Base-by-base conservation (phyloP, 2,329 filamentous ascomycete genomes). In the Akanthomyces lecanii region DNA sequence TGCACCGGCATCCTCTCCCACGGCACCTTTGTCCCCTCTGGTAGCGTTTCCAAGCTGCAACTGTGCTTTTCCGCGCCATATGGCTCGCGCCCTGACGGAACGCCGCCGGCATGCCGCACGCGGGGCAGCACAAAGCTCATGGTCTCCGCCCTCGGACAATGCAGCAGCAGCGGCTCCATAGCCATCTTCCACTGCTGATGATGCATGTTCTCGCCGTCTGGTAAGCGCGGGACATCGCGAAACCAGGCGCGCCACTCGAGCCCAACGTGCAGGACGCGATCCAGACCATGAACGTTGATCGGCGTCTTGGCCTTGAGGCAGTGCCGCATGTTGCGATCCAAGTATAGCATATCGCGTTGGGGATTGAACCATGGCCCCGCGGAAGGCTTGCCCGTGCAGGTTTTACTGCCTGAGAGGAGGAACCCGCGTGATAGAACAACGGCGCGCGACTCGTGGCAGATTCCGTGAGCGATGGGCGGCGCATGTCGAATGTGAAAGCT, bases 211-310 rank as follows among this genome's bases (percentile, higher is more conserved):
- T 70, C 65, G 23, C 67, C 67, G 2, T 47, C 53, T 23, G 66
- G 62, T 28, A 66, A 66, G 8, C 65, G 70, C 0, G 71, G 68
- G 0, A 70, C 69, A 45, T 73, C 69, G 16, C 62, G 63, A 51
- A 70, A 70, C 62, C 72, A 69, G 25, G 70, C 66, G 5, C 72
- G 68, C 72, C 71, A 74, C 40, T 73, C 68, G 4, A 73, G 38
- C 0, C 70, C 71, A 1, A 71, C 65, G n/a, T 74, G 64, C 23
- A 67, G 64, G 0, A 73, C 68, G 23, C 61, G 64, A 10, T 73
- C 71, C 55, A 70, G 66, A 12, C 70, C 68, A 0, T 61, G 25
- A 0, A 73, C 55, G 28, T 64, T 12, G 28, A 52, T 64, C 16
- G 57, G 42, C 1, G 63, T 55, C 48, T 65, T 68, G 10, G 63